Evolutionary conservation across 257 asterid species (phyloP).

Genomic region (Jacaranda mimosifolia): DNA sequence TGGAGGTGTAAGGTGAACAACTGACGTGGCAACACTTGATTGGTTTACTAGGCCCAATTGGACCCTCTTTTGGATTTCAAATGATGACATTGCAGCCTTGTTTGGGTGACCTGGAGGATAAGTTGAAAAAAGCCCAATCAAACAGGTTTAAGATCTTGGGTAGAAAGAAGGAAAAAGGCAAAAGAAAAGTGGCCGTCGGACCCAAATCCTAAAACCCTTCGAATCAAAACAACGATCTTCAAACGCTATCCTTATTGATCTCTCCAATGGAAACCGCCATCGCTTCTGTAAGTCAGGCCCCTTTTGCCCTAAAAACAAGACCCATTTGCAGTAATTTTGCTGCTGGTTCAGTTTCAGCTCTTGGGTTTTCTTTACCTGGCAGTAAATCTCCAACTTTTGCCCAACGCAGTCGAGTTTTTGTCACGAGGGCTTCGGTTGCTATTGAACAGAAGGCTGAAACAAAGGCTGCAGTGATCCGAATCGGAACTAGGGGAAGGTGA

Average conservation of each 20-base stretch:
- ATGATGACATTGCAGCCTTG: constrained; percentile 24
- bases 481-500: constrained; percentile 96
- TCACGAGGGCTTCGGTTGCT: constrained; percentile 66
- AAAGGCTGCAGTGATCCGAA: constrained; percentile 79
- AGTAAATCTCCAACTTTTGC: constrained; percentile 40
- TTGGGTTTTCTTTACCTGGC: constrained; percentile 47
- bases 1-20: constrained; percentile 2
- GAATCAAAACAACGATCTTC: constrained; percentile 29
- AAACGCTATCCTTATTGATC: constrained; percentile 37
- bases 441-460: constrained; percentile 65
- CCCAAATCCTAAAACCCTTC: constrained; percentile 34
- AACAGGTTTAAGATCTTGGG: not conserved
- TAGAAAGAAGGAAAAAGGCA: not conserved
- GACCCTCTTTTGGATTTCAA: constrained; percentile 31
- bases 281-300: constrained; percentile 52
- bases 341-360: constrained; percentile 55
- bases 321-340: constrained; percentile 46
- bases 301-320: constrained; percentile 31
- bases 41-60: constrained; percentile 35
- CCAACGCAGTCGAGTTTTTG: constrained; percentile 41
- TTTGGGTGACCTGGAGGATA: constrained; percentile 55
- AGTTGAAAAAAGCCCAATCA: constrained; percentile 40
- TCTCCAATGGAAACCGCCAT: constrained; percentile 62
- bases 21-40: constrained; percentile 35
- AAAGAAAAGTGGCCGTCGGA: not conserved